Base-by-base conservation (phyloP, 441 rosid genomes). In the Erodium texanum region DNA sequence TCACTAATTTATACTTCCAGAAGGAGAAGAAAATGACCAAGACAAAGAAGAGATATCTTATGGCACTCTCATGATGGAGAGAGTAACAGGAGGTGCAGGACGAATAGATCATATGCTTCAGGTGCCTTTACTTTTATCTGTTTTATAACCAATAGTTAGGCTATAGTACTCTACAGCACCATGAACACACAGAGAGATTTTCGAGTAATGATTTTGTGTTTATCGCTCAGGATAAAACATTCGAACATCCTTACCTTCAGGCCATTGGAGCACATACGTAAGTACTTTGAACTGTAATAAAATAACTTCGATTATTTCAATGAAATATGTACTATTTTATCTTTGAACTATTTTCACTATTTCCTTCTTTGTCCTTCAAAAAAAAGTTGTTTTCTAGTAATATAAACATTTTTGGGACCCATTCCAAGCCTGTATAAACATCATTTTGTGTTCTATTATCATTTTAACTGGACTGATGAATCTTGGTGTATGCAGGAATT, bases 191-290 rank as follows among this genome's bases (percentile, higher is more conserved):
- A 15, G 2, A 27, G 32, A 27, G 32, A n/a, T n/a, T 68, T 65
- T 71, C 36, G 58, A 29, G 41, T 75, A 15, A 74, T 71, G 61
- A 29, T 64, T 62, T 69, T 19, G n/a, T 75, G 66, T 75, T 74
- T 48, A 64, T 75, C 58, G 61, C 82, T 79, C 91, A 89, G 98
- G 97, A 88, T 71, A 90, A 92, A 78, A 92, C 98, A 74, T 94
- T 94, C 74, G 89, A 87, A 73, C 99, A 94, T 83, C 94, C 96
- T 41, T 95, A 92, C 83, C 75, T 95, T 66, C 97, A 93, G 75
- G 99, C 98, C 73, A 82, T 95, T 59, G 97, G 99, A 77, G 68
- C 97, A 9, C 97, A 90, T 71, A 90, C 98, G 99, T 92, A 83
- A 87, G 97, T 77, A 48, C 36, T 52, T 59, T 59, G 12, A 58